Percentiles rank a stretch among this genome's conserved stretches.
phyloP scores from a whole-genome alignment of 768 basidiomycete species.

The Russula lepida region DNA sequence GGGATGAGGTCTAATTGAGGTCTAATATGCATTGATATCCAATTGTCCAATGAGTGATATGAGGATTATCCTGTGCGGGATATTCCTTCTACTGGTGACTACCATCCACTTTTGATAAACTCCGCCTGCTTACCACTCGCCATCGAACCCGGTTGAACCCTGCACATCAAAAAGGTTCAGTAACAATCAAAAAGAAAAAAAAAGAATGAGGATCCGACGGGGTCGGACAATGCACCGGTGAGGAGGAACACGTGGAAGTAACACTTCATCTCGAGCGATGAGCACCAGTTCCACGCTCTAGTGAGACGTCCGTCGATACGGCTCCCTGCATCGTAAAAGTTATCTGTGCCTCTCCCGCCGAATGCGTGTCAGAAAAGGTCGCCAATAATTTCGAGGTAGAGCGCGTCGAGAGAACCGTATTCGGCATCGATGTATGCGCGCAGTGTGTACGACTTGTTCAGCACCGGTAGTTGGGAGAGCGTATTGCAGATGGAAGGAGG shows the following conservation, averaged over 20 bases:
- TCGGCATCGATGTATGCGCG: conserved; percentile 73
- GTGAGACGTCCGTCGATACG: conserved; percentile 79
- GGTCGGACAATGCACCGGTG: conserved; percentile 41
- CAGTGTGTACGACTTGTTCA: conserved; percentile 61
- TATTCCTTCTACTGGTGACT: not conserved
- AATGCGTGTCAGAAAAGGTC: conserved; percentile 88
- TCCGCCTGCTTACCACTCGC: conserved; percentile 51
- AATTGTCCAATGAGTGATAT: not conserved
- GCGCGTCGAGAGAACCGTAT: conserved; percentile 67
- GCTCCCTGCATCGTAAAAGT: conserved; percentile 83
- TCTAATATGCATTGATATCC: conserved; percentile 2
- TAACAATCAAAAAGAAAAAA: too few relatives aligned
- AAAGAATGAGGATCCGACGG: not conserved
- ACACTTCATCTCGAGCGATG: conserved; percentile 74
- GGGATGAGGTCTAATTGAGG: too few relatives aligned
- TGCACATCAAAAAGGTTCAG: conserved; percentile 23
- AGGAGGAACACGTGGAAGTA: conserved; percentile 76
- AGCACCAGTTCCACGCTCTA: conserved; percentile 92
- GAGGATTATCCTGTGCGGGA: not conserved
- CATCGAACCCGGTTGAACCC: conserved; percentile 83
- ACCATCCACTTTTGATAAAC: not conserved
- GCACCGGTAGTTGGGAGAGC: conserved; percentile 58
- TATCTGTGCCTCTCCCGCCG: conserved; percentile 86
- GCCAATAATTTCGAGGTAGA: conserved; percentile 59
- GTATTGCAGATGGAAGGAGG: conserved; percentile 82